These are phyloP conservation scores for Didymella lethalis DNA, from an alignment of 2,329 filamentous ascomycete genomes.

Conservation along the genomic window DNA sequence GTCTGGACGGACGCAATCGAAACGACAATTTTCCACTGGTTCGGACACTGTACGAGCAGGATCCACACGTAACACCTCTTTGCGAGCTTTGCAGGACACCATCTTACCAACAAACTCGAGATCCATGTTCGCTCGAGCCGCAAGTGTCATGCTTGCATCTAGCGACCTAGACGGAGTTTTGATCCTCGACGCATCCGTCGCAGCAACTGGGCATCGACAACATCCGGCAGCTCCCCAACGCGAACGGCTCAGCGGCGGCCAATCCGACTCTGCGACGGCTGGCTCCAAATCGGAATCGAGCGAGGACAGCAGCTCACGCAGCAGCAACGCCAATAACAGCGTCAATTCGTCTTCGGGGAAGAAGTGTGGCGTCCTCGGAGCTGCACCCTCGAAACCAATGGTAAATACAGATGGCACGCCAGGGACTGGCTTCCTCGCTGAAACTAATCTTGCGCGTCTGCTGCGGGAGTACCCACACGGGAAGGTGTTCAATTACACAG, in stretches of 20 bases:
- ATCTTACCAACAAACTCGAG: constrained; percentile 42
- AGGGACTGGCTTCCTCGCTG: constrained; percentile 22
- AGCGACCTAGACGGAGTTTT: constrained; percentile 47
- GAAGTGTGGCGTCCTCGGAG: constrained; percentile 38
- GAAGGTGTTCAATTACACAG: constrained; percentile 37
- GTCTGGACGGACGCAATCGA: not conserved
- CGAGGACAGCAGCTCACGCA: constrained; percentile 26
- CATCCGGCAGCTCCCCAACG: constrained; percentile 15
- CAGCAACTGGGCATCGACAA: constrained; percentile 29
- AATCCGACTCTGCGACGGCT: constrained; percentile 13
- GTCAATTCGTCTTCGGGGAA: constrained; percentile 19
- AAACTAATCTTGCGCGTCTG: constrained; percentile 32
- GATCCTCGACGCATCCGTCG: constrained; percentile 46
- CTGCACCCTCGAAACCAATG: constrained; percentile 20
- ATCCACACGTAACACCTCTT: constrained; percentile 26
- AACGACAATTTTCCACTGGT: not conserved
- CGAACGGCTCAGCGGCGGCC: not conserved
- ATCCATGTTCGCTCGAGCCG: constrained; percentile 46
- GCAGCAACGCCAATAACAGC: constrained; percentile 1
- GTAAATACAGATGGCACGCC: constrained; percentile 9
- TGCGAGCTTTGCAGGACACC: constrained; percentile 36
- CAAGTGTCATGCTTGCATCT: constrained; percentile 43
- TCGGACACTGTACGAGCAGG: constrained; percentile 13
- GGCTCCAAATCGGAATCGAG: constrained; percentile 28
- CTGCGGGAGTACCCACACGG: constrained; percentile 37